These are phyloP conservation scores for Xerocomus spinulosus DNA, from an alignment of 768 basidiomycete species.

Conservation along the genomic window DNA sequence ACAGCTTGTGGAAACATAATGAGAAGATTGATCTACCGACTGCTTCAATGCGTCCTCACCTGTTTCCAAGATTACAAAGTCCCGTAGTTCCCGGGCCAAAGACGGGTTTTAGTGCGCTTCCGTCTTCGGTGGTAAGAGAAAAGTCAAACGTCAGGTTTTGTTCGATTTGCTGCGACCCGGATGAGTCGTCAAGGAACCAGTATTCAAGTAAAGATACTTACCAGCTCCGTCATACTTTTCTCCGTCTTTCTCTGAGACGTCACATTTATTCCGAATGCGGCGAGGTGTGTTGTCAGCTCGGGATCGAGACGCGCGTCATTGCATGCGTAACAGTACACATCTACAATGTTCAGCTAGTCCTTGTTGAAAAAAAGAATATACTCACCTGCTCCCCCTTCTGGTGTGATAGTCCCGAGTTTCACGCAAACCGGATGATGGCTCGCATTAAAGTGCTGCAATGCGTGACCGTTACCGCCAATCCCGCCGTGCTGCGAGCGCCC, in stretches of 20 bases:
- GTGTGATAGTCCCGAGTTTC: conserved; percentile 94
- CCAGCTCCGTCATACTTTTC: conserved; percentile 94
- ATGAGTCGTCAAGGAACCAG: background rate
- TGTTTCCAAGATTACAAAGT: conserved; percentile 89
- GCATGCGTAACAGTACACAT: conserved; percentile 92
- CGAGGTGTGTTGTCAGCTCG: conserved; percentile 65
- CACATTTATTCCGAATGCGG: conserved; percentile 84
- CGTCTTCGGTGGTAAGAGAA: conserved; percentile 81
- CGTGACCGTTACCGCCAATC: conserved; percentile 84
- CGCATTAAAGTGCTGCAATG: conserved; percentile 67
- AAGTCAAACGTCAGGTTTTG: conserved; percentile 96
- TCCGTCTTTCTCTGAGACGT: conserved; percentile 82
- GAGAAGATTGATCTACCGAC: background rate
- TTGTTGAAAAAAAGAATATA: background rate
- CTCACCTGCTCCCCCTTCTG: conserved; percentile 86
- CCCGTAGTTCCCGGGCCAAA: conserved; percentile 90
- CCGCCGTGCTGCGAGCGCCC: conserved; percentile 85
- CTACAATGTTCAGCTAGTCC: conserved; percentile 33
- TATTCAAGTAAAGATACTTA: conserved; percentile 25
- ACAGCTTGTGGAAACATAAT: conserved; percentile 51
- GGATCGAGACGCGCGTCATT: conserved; percentile 81
- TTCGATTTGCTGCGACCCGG: conserved; percentile 75
- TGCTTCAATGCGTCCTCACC: conserved; percentile 34
- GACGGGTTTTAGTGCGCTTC: conserved; percentile 80
- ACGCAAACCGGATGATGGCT: conserved; percentile 79